Evolutionary conservation across 2,329 filamentous ascomycete species (phyloP).

Genomic region (Phyllosticta citriasiana): DNA sequence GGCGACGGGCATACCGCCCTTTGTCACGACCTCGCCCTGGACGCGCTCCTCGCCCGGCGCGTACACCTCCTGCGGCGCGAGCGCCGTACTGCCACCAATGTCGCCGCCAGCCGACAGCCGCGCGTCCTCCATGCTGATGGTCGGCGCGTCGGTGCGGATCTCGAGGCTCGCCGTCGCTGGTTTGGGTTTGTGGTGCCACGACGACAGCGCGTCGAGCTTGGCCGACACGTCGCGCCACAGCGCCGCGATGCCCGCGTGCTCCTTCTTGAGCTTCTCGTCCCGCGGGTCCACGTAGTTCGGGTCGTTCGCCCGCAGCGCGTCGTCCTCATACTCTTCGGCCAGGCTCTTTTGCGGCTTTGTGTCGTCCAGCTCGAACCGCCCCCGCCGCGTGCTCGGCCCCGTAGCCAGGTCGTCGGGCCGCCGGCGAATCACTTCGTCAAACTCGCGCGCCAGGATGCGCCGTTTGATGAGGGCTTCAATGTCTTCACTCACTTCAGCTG

Average conservation of each 20-base stretch:
- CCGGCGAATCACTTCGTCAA: constrained; percentile 80
- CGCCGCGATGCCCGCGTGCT: constrained; percentile 71
- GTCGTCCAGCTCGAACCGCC: constrained; percentile 74
- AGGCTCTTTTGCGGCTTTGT: constrained; percentile 78
- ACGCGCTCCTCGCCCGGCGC: constrained; percentile 60
- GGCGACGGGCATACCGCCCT: constrained; percentile 66
- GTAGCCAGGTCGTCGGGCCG: constrained; percentile 63
- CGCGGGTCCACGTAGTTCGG: constrained; percentile 71
- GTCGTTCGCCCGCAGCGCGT: constrained; percentile 70
- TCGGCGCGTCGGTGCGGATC: constrained; percentile 83
- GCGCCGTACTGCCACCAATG: constrained; percentile 56
- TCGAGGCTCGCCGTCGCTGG: constrained; percentile 70
- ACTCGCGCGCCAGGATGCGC: constrained; percentile 79
- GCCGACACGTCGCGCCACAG: constrained; percentile 74
- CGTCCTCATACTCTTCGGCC: constrained; percentile 88
- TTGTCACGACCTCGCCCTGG: constrained; percentile 64
- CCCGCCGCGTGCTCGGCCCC: constrained; percentile 51
- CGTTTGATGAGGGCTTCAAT: constrained; percentile 93
- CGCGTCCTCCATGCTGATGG: constrained; percentile 88
- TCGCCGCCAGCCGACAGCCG: constrained; percentile 74
- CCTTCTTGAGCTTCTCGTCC: constrained; percentile 71
- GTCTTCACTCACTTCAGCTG: constrained; percentile 77
- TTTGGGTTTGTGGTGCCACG: constrained; percentile 93
- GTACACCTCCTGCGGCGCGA: constrained; percentile 94
- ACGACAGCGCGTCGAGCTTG: constrained; percentile 80